Percentiles rank a stretch among this genome's conserved stretches.
phyloP scores from a whole-genome alignment of 495 filamentous ascomycete genomes.

The Astrocystis sublimbata region DNA sequence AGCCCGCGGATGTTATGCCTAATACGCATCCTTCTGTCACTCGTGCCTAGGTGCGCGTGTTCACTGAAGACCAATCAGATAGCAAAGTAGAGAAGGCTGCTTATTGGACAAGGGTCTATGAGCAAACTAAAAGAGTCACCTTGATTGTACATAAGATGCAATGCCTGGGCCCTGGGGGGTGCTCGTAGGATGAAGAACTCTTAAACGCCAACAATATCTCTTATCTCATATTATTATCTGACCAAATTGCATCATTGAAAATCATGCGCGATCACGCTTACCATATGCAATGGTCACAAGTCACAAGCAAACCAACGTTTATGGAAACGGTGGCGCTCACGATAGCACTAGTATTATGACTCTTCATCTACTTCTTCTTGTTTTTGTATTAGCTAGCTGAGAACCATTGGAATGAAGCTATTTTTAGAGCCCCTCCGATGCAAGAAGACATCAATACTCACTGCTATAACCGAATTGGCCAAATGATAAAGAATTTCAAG shows the following conservation, averaged over 20 bases:
- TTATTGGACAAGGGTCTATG: neutral
- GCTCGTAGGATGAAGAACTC: neutral
- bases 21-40: conserved; percentile 1
- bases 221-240: neutral
- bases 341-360: no score
- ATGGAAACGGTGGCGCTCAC: neutral
- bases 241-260: neutral
- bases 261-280: neutral
- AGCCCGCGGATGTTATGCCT: neutral
- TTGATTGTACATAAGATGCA: neutral
- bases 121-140: conserved; percentile 1
- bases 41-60: neutral
- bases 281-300: neutral
- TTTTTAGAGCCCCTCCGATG: no score
- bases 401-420: no score
- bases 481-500: no score
- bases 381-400: neutral
- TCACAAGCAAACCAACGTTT: neutral
- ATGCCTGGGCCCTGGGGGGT: neutral
- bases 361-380: no score
- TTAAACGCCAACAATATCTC: neutral
- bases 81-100: neutral
- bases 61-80: neutral
- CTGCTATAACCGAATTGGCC: no score
- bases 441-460: no score